Percentiles rank a stretch among this genome's conserved stretches.
Conservation (phyloP, 495 filamentous ascomycete genomes). For the Penicillium desertorum region DNA sequence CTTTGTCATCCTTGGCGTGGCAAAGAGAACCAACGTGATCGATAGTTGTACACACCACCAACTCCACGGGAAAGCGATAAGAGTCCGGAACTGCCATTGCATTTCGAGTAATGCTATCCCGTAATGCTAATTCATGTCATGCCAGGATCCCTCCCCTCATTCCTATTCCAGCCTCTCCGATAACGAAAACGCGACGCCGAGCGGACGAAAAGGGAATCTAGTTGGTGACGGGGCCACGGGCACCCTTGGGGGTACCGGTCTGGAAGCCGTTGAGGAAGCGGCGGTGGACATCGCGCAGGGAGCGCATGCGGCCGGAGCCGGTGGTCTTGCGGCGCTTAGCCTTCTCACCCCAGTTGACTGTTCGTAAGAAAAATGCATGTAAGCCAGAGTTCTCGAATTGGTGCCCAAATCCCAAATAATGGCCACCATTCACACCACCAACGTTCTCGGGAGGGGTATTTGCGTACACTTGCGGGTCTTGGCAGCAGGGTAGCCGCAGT, state of each 20-base stretch:
- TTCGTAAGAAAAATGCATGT: conserved; percentile 33
- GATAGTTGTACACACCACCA: conserved; percentile 41
- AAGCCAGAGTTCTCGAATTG: conserved; percentile 28
- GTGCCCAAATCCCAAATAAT: conserved; percentile 11
- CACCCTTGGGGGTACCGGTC: conserved; percentile 80
- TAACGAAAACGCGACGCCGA: conserved; percentile 49
- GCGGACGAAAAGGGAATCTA: conserved; percentile 39
- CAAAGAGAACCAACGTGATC: conserved; percentile 34
- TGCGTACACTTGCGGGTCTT: conserved; percentile 98
- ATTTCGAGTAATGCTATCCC: conserved; percentile 38
- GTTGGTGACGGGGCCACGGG: conserved; percentile 61
- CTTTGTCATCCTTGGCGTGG: conserved; percentile 26
- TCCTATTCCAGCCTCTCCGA: conserved; percentile 47
- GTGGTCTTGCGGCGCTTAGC: conserved; percentile 99
- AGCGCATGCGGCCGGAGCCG: conserved; percentile 88
- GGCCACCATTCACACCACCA: conserved; percentile 17
- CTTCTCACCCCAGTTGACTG: conserved; percentile 99
- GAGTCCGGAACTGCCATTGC: conserved; percentile 43
- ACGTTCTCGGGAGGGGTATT: conserved; percentile 23
- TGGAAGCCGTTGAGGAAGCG: conserved; percentile 97
- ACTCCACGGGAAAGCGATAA: conserved; percentile 44
- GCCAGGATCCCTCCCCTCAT: conserved; percentile 39
- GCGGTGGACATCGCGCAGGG: conserved; percentile 85
- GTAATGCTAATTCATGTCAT: conserved; percentile 47
- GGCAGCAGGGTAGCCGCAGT: conserved; percentile 96